Conservation (phyloP, 2,329 filamentous ascomycete species). For the Exophiala phaeomuriformis region DNA sequence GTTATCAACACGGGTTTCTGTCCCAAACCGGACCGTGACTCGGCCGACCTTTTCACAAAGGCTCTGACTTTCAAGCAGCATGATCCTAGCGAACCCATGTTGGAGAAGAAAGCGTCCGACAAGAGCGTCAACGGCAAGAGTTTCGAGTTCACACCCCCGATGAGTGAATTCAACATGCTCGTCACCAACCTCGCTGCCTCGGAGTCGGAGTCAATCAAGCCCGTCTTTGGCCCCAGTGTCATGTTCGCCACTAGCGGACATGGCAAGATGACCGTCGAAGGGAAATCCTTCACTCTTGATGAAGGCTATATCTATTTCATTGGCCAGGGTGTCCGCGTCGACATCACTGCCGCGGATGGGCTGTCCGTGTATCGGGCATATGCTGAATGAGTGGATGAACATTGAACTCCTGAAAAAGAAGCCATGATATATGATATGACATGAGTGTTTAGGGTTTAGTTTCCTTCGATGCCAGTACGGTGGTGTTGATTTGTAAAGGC, state of each 20-base stretch:
- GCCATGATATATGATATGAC: too few species aligned
- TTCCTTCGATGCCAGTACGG: too few species aligned
- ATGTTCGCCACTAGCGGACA: constrained; percentile 55
- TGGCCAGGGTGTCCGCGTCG: constrained; percentile 49
- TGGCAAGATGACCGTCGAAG: constrained; percentile 51
- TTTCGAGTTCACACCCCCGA: constrained; percentile 56
- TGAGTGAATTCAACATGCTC: constrained; percentile 66
- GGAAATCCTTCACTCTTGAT: constrained; percentile 47
- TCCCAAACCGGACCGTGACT: constrained; percentile 57
- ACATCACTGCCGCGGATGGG: constrained; percentile 35
- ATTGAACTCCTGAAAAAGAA: too few species aligned
- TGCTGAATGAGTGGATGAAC: constrained; percentile 29
- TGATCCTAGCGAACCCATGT: constrained; percentile 48
- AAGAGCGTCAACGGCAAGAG: constrained; percentile 55
- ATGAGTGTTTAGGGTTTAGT: too few species aligned
- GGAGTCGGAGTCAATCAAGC: constrained; percentile 52
- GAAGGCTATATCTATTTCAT: constrained; percentile 62
- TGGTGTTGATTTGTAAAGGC: too few species aligned
- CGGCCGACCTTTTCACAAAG: constrained; percentile 55
- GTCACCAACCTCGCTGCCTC: constrained; percentile 49
- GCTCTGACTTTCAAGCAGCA: constrained; percentile 60
- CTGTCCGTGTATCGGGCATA: constrained; percentile 46
- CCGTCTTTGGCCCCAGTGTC: constrained; percentile 55
- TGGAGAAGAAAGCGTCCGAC: constrained; percentile 45
- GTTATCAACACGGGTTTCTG: constrained; percentile 71